These are phyloP conservation scores for Pseudozyma sp. DNA, from an alignment of 1,284 basidiomycete genomes.

Conservation along the genomic window DNA sequence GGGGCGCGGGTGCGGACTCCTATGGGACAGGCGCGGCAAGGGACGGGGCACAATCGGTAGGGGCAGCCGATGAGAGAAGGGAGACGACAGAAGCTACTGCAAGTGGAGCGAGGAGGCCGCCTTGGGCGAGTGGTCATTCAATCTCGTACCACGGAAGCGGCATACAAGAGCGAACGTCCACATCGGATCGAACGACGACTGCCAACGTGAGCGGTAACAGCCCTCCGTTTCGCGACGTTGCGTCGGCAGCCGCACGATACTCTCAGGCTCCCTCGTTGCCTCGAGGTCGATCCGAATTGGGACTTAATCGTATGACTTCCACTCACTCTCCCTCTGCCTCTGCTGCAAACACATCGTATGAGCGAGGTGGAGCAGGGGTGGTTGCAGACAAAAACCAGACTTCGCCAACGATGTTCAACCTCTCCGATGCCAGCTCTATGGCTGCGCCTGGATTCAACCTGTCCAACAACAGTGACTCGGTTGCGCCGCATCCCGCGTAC, in stretches of 20 bases:
- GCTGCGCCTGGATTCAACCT: neutral
- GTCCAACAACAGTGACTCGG: neutral
- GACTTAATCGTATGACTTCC: neutral
- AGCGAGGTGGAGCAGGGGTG: slow-evolving; percentile 12
- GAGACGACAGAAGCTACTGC: neutral
- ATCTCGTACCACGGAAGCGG: slow-evolving; percentile 2
- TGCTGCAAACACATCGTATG: slow-evolving; percentile 24
- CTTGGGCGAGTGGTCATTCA: slow-evolving; percentile 10
- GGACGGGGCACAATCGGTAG: slow-evolving; percentile 3
- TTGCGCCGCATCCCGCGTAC: slow-evolving; percentile 40
- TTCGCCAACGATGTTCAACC: slow-evolving; percentile 4
- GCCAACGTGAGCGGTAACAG: slow-evolving; percentile 10
- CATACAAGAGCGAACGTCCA: slow-evolving; percentile 6
- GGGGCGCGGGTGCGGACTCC: neutral
- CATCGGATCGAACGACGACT: neutral
- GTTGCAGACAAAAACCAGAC: slow-evolving; percentile 4
- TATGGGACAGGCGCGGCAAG: neutral
- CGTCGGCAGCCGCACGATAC: slow-evolving; percentile 25
- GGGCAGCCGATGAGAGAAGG: slow-evolving; percentile 13
- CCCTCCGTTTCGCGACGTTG: slow-evolving; percentile 25
- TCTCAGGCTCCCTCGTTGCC: slow-evolving; percentile 23
- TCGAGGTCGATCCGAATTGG: slow-evolving; percentile 24
- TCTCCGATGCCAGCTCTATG: neutral
- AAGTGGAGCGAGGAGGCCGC: neutral
- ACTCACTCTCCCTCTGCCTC: slow-evolving; percentile 8